A percentile compares a stretch with the other conserved stretches of the same genome.
These are phyloP conservation scores for Chrysanthemum seticuspe DNA, from an alignment of 129 eudicot species.

Conservation along the genomic window DNA sequence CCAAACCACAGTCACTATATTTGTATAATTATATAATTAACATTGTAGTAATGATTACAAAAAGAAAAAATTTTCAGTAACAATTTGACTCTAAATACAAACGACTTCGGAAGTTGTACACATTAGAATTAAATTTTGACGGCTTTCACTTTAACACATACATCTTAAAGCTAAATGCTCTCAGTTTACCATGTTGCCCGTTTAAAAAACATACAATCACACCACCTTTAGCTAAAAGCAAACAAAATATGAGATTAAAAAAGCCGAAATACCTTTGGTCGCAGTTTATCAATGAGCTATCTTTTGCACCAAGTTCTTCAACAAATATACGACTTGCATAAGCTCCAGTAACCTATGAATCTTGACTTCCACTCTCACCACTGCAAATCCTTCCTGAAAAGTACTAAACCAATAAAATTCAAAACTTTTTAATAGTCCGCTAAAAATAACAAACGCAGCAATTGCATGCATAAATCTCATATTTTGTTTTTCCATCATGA, in stretches of 20 bases:
- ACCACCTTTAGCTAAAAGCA: conserved; percentile 1
- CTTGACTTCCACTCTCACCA: no score
- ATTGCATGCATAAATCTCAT: no score
- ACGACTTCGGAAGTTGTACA: background rate
- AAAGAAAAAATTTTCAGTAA: background rate
- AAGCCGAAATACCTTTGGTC: conserved; percentile 58
- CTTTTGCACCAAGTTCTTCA: conserved; percentile 91
- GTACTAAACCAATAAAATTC: no score
- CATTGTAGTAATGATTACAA: background rate
- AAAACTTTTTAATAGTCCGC: no score
- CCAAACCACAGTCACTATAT: no score
- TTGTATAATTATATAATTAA: background rate
- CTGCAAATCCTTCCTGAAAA: no score
- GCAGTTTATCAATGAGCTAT: conserved; percentile 79
- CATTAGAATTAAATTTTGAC: background rate
- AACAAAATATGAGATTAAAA: background rate
- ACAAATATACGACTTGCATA: conserved; percentile 92
- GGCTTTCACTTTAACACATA: background rate
- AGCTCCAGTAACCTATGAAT: conserved; percentile 95
- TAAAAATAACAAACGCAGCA: no score
- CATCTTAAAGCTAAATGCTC: no score
- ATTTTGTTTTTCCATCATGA: no score
- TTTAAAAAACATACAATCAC: no score
- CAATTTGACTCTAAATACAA: background rate
- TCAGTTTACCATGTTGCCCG: no score